Evolutionary conservation across 805 yeast genomes (phyloP).

Genomic region (Metschnikowia baotianmanensis): DNA sequence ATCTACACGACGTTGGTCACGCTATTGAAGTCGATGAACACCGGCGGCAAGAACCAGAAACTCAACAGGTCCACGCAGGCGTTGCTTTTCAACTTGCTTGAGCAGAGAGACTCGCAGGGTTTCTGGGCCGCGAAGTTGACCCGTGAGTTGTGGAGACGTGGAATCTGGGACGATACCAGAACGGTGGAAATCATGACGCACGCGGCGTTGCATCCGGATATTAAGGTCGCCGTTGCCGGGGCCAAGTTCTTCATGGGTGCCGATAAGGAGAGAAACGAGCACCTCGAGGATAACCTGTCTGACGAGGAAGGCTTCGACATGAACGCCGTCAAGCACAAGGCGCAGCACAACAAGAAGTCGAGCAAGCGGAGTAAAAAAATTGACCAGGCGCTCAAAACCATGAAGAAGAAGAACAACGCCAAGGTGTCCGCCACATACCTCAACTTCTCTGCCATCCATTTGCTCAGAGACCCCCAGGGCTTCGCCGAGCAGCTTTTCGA

Average conservation of each 20-base stretch:
- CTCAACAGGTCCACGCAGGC: constrained; percentile 91
- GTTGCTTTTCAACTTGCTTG: constrained; percentile 79
- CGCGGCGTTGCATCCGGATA: constrained; percentile 85
- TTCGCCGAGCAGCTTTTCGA: constrained; percentile 85
- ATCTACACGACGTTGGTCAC: constrained; percentile 78
- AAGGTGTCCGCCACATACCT: constrained; percentile 64
- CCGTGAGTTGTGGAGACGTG: constrained; percentile 95
- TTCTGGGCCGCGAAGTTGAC: constrained; percentile 96
- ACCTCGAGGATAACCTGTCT: constrained; percentile 65
- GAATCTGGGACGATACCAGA: constrained; percentile 96
- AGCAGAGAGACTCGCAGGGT: constrained; percentile 74
- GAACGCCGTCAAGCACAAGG: constrained; percentile 70
- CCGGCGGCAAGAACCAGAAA: constrained; percentile 87
- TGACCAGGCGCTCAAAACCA: constrained; percentile 65
- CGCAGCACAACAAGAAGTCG: constrained; percentile 79
- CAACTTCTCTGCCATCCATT: constrained; percentile 92
- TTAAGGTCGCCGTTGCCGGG: constrained; percentile 86
- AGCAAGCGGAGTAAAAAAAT: constrained; percentile 78
- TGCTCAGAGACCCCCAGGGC: constrained; percentile 95
- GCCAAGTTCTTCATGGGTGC: constrained; percentile 91
- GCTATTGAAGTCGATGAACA: constrained; percentile 76
- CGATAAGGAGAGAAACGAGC: constrained; percentile 88
- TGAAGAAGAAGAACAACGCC: constrained; percentile 55
- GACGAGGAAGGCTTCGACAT: constrained; percentile 76
- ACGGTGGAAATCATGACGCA: constrained; percentile 98